Evolutionary conservation across 371 early-diverging fungal genomes (phyloP).

Genomic region (Dichotomocladium elegans): DNA sequence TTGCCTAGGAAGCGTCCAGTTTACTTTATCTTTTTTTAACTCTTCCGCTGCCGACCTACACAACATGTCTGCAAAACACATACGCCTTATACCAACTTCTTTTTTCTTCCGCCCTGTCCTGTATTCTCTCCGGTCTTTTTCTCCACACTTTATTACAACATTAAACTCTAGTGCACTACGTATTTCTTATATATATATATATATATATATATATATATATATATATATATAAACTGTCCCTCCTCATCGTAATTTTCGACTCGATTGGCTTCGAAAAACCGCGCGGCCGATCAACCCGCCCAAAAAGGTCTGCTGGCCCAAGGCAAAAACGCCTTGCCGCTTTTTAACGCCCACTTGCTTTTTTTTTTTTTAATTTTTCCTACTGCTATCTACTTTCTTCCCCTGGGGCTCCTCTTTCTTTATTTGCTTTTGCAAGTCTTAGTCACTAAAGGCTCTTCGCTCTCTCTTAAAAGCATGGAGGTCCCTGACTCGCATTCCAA

Average conservation of each 20-base stretch:
- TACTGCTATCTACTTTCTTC: neutral
- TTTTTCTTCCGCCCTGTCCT: neutral
- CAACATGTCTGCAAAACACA: neutral
- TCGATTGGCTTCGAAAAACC: too few species aligned
- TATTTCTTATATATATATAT: neutral
- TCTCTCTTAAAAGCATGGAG: too few species aligned
- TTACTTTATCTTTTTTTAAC: neutral
- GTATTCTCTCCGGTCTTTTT: neutral
- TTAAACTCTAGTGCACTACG: neutral
- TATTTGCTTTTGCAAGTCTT: too few species aligned
- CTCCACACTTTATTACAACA: too few species aligned
- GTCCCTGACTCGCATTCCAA: too few species aligned
- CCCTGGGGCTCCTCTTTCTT: too few species aligned
- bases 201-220: neutral
- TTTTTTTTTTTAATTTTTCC: neutral
- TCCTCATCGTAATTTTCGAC: too few species aligned
- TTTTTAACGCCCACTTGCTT: neutral
- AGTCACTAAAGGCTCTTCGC: too few species aligned
- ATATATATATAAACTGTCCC: too few species aligned
- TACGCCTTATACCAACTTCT: neutral
- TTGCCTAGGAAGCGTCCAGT: neutral
- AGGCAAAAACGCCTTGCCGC: neutral
- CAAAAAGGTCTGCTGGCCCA: neutral
- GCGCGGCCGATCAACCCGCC: too few species aligned
- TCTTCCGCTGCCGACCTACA: neutral